These are phyloP conservation scores for Lichtheimia ramosa DNA, from an alignment of 371 early-diverging fungal genomes.

Conservation along the genomic window DNA sequence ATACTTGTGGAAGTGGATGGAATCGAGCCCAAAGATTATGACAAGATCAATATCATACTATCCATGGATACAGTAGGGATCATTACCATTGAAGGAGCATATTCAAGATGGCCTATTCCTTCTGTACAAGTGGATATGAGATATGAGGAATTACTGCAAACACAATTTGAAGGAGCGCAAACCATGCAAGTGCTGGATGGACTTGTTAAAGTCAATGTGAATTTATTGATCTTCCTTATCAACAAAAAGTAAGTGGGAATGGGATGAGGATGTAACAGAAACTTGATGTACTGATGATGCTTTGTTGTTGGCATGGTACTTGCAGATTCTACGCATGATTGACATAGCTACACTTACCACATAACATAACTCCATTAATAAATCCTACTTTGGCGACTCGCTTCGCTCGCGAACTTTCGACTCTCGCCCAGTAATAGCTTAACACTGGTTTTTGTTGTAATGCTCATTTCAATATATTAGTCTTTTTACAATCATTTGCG, in stretches of 20 bases:
- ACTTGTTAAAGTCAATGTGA: conserved; percentile 92
- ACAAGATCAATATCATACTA: conserved; percentile 85
- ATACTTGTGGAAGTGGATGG: conserved; percentile 85
- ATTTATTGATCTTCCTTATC: conserved; percentile 89
- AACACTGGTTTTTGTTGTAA: no score
- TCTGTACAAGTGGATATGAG: conserved; percentile 80
- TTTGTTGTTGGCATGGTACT: conserved; percentile 14
- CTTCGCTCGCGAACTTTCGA: no score
- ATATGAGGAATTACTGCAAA: conserved; percentile 91
- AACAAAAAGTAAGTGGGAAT: conserved; percentile 87
- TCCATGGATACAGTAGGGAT: conserved; percentile 92
- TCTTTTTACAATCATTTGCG: no score
- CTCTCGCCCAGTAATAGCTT: no score
- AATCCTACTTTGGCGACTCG: no score
- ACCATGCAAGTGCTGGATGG: conserved; percentile 89
- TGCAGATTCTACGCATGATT: conserved; percentile 10
- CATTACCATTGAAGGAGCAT: conserved; percentile 83
- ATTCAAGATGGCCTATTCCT: conserved; percentile 76
- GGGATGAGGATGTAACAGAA: neutral
- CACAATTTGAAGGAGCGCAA: conserved; percentile 90
- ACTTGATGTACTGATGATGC: neutral
- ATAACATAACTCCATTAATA: no score
- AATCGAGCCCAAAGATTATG: conserved; percentile 81
- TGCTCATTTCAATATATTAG: no score
- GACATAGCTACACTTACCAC: neutral